These are phyloP conservation scores for Colletotrichum shisoi DNA, from an alignment of 2,329 filamentous ascomycete species.

Conservation along the genomic window DNA sequence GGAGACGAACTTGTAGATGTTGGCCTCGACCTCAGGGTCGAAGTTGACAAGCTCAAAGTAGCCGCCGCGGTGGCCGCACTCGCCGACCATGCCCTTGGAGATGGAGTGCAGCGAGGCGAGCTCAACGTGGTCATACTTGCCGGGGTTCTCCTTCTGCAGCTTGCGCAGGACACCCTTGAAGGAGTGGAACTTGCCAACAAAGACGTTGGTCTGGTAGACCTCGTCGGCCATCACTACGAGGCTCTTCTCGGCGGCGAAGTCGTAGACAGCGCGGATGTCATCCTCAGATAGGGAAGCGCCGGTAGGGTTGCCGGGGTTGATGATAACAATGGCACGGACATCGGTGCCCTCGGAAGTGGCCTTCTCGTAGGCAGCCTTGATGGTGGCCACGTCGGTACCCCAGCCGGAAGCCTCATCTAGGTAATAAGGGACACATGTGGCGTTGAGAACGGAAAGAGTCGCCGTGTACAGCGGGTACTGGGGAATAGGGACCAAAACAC, in stretches of 20 bases:
- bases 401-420: conserved; percentile 86
- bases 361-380: conserved; percentile 75
- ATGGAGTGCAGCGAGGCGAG: conserved; percentile 91
- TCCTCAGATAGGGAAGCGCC: conserved; percentile 81
- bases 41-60: conserved; percentile 98
- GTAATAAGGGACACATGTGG: conserved; percentile 89
- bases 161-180: conserved; percentile 90
- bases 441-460: conserved; percentile 84
- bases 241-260: conserved; percentile 83
- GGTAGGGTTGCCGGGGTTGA: conserved; percentile 98
- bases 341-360: conserved; percentile 81
- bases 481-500: conserved; percentile 89
- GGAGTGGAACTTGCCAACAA: conserved; percentile 90
- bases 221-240: conserved; percentile 94
- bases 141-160: conserved; percentile 77
- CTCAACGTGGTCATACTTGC: conserved; percentile 84
- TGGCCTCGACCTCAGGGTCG: conserved; percentile 80
- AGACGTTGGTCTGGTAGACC: conserved; percentile 99
- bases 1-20: conserved; percentile 98
- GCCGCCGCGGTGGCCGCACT: conserved; percentile 96
- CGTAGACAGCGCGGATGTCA: conserved; percentile 84
- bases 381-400: conserved; percentile 85
- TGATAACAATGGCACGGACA: conserved; percentile 91
- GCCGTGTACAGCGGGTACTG: conserved; percentile 99
- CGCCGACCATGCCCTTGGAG: conserved; percentile 98